Evolutionary conservation across 139 green algal genomes (phyloP).

Genomic region (Auxenochlorella pyrenoidosa): DNA sequence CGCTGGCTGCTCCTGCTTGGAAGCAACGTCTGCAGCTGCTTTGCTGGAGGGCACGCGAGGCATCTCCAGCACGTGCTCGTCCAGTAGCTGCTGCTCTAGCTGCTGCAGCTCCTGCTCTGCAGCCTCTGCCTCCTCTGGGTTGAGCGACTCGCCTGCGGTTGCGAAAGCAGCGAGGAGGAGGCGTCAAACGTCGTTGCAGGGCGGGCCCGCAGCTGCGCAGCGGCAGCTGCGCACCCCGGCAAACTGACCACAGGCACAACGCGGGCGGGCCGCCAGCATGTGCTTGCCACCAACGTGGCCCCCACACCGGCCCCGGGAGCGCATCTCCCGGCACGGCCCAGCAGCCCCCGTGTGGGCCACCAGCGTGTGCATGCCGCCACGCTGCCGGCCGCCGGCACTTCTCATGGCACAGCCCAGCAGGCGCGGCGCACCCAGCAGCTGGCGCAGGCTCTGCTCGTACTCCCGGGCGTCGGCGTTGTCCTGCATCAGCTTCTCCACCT

Average conservation of each 20-base stretch:
- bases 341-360: no score
- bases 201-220: neutral
- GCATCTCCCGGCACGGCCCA: no score
- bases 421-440: slow-evolving; percentile 24
- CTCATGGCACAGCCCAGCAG: no score
- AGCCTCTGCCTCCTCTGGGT: slow-evolving; percentile 12
- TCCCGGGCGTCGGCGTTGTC: slow-evolving; percentile 56
- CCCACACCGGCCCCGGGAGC: no score
- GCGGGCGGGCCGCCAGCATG: no score
- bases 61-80: slow-evolving; percentile 19
- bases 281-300: no score
- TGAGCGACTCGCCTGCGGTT: slow-evolving; percentile 19
- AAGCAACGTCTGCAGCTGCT: neutral
- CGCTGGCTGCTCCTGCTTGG: neutral
- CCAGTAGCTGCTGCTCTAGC: slow-evolving; percentile 25
- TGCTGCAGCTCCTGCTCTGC: slow-evolving; percentile 1
- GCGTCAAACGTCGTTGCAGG: neutral
- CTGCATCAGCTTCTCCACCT: slow-evolving; percentile 69
- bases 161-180: no score
- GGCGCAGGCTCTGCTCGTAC: slow-evolving; percentile 4
- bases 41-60: neutral
- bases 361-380: no score
- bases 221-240: neutral
- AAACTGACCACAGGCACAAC: no score
- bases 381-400: no score